Percentiles rank a stretch among this genome's conserved stretches.
Evolutionary conservation across 2,329 filamentous ascomycete species (phyloP).

Genomic region (Verticillium klebahnii): DNA sequence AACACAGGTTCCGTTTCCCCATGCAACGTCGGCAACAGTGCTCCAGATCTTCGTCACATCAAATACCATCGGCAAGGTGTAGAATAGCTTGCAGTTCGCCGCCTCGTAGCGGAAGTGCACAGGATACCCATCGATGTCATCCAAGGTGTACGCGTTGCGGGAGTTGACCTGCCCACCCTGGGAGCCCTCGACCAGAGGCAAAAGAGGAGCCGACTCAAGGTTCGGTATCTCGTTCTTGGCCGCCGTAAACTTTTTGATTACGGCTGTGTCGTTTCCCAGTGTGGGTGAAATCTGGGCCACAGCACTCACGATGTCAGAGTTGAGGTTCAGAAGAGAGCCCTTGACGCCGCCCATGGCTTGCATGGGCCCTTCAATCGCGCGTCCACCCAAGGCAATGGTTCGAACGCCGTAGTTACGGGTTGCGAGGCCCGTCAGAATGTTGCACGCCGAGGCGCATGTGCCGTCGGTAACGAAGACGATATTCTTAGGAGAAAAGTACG

Average conservation of each 20-base stretch:
- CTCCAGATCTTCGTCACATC: conserved; percentile 45
- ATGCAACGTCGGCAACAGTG: conserved; percentile 31
- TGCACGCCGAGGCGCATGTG: conserved; percentile 55
- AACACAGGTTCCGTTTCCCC: conserved; percentile 27
- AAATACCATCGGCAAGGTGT: conserved; percentile 42
- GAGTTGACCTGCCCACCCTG: conserved; percentile 38
- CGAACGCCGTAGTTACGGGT: conserved; percentile 46
- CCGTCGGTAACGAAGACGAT: conserved; percentile 48
- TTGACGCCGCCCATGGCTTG: conserved; percentile 56
- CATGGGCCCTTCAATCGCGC: conserved; percentile 44
- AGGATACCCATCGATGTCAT: conserved; percentile 28
- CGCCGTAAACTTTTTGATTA: background rate
- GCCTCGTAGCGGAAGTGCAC: conserved; percentile 54
- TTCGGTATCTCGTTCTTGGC: background rate
- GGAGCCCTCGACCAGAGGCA: conserved; percentile 28
- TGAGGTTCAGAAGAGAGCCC: conserved; percentile 24
- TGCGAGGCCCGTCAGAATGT: conserved; percentile 52
- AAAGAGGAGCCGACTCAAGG: conserved; percentile 5
- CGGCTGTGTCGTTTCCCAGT: conserved; percentile 1
- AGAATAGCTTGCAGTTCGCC: conserved; percentile 54
- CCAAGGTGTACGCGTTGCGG: conserved; percentile 26
- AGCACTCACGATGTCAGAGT: background rate
- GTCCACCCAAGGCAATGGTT: conserved; percentile 54
- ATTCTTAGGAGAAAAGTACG: conserved; percentile 29
- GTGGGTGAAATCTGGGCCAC: conserved; percentile 25